Percentiles rank a stretch among this genome's conserved stretches.
These are phyloP conservation scores for Saccharomycopsis sp. DNA, from an alignment of 805 yeast species.

Conservation along the genomic window DNA sequence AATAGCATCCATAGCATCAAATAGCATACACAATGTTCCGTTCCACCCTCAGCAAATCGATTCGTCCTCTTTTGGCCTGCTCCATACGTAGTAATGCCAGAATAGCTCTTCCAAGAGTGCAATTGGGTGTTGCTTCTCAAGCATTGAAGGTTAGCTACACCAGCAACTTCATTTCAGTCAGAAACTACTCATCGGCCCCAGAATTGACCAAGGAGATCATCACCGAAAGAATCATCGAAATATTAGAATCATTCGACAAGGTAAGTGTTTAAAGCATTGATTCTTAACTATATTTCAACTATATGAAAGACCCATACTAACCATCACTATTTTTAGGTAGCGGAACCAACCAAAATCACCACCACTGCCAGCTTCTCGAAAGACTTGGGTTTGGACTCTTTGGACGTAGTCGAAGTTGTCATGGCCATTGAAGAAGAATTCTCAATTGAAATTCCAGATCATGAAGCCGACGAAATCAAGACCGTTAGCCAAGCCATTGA, in stretches of 20 bases:
- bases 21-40: conserved; percentile 17
- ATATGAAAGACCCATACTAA: neutral
- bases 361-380: conserved; percentile 43
- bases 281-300: too few relatives aligned
- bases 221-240: conserved; percentile 53
- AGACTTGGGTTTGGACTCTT: conserved; percentile 66
- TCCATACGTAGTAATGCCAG: neutral
- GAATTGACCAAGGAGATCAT: conserved; percentile 57
- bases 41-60: conserved; percentile 1
- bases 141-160: neutral
- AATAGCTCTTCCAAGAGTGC: neutral
- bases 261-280: conserved; percentile 30
- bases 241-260: conserved; percentile 60
- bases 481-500: conserved; percentile 91
- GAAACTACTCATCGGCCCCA: conserved; percentile 52
- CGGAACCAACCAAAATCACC: conserved; percentile 23
- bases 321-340: conserved; percentile 2
- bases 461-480: conserved; percentile 88
- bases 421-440: conserved; percentile 95
- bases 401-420: conserved; percentile 91
- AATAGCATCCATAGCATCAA: neutral
- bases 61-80: neutral
- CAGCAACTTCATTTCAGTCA: conserved; percentile 13
- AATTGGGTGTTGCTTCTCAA: neutral
- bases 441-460: conserved; percentile 80